Evolutionary conservation across 176 grass and related monocot genomes (phyloP), one percentile per base, ranked within the genome.

Genomic region (Cenchrus fungigraminus): DNA sequence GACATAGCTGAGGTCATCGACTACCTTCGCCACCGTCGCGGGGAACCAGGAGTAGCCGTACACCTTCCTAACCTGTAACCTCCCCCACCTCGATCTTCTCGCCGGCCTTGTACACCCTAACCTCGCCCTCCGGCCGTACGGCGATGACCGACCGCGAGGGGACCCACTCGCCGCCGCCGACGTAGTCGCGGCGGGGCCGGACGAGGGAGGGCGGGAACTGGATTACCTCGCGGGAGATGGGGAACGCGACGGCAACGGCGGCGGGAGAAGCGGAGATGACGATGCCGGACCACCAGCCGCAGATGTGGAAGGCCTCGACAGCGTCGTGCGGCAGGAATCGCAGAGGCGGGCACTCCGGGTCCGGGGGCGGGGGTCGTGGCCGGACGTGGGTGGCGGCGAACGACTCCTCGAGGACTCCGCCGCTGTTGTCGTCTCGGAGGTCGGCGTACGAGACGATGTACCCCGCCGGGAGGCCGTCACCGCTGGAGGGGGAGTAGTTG

Each of bases 231-330:
- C 89, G 80, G 29, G 80, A 82, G 52, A 86, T 71, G 43, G 87
- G 92, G 80, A 94, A 89, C 32, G 77, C 85, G 22, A 91, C 78
- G 15, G 60, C 74, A 50, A 80, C 6, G 49, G 12, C 45, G 43
- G 19, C 12, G 32, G 73, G 6, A 6, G 56, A 3, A 1, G 19
- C 1, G 3, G 62, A 43, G 67, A 84, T 6, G 31, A 94, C 51
- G 53, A 94, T 62, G 20, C 92, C 89, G 3, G 77, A 71, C 89
- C 92, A 91, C 92, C 89, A 94, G 0, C 89, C 89, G 6, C 85
- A 81, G 57, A 78, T 63, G 73, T 87, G 60, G 77, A 91, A 87
- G 1, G 78, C 89, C 89, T 94, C 89, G n/a, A 91, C 87, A 28
- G 84, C 76, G 53, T 91, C 71, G 84, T 85, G 84, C 15, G 67